Base-by-base conservation (phyloP, 169 alveolate species). In the Miamiensis avidus region DNA sequence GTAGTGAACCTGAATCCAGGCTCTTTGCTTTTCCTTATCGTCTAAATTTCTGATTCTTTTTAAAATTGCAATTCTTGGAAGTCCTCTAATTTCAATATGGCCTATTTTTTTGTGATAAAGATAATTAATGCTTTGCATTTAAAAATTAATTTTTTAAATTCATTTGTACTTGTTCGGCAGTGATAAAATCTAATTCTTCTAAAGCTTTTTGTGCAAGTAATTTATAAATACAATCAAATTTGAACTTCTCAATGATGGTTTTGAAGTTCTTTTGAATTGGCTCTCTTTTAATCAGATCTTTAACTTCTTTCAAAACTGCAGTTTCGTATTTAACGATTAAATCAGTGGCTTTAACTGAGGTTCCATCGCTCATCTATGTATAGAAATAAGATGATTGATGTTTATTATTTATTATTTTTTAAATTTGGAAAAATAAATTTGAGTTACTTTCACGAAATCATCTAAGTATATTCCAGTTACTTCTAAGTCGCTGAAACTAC, bases 391-490 rank as follows among this genome's bases (percentile, higher is more conserved):
- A n/a, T n/a, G n/a, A n/a, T n/a, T n/a, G n/a, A n/a, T n/a, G n/a
- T n/a, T n/a, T n/a, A n/a, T n/a, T n/a, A n/a, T n/a, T n/a, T n/a
- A n/a, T n/a, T n/a, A n/a, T n/a, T n/a, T n/a, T n/a, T n/a, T n/a
- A n/a, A n/a, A n/a, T n/a, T 11, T 49, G 69, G 69, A 4, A 4
- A 11, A 11, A 29, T 89, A 89, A 29, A 89, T 90, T 11, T 49
- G n/a, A 49, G 4, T 49, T 64, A 89, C 89, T 89, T 86, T 90
- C 78, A 95, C 76, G 64, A 94, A 92, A 83, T 96, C 98, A 84
- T 97, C 99, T 33, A 97, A 90, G 30, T 95, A 85, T 33, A 93
- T 96, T 11, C 97, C 95, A 81, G 91, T 96, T n/a, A 97, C 96
- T 89, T 95, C 95, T 65, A 97, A 87, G 77, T 97, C 98, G 32